Percentiles rank a stretch among this genome's conserved stretches.
Conservation (phyloP, 257 asterid species). For the Echium plantagineum region DNA sequence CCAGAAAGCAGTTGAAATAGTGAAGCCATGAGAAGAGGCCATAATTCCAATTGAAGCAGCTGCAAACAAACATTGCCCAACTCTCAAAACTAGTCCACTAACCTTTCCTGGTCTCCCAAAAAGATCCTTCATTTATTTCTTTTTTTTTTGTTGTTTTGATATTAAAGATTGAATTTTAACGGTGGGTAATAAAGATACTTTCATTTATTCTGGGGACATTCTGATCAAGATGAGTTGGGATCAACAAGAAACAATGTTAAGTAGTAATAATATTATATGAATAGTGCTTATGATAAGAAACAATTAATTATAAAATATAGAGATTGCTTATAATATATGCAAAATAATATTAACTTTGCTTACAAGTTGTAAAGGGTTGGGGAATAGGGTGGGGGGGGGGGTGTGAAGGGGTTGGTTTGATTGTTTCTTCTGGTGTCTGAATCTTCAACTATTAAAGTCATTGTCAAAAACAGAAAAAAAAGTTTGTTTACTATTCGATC, state of each 20-base stretch:
- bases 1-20: constrained; percentile 79
- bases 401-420: no score
- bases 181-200: constrained; percentile 17
- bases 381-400: background rate
- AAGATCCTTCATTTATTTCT: constrained; percentile 61
- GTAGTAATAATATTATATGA: constrained; percentile 8
- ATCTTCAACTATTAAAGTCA: background rate
- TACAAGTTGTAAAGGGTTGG: background rate
- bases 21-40: constrained; percentile 85
- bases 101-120: constrained; percentile 82
- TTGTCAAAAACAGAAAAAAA: background rate
- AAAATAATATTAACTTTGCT: background rate
- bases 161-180: constrained; percentile 11
- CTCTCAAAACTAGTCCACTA: constrained; percentile 60
- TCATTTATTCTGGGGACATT: constrained; percentile 26
- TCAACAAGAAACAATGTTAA: constrained; percentile 1
- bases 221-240: constrained; percentile 9
- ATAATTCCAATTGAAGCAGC: constrained; percentile 54
- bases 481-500: no score
- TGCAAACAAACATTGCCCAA: constrained; percentile 52
- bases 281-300: background rate
- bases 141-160: constrained; percentile 6
- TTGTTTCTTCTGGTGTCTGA: background rate
- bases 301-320: background rate
- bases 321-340: constrained; percentile 1